Evolutionary conservation across 352 stramenopile genomes (phyloP).

Genomic region (Pythium pyrilobum): DNA sequence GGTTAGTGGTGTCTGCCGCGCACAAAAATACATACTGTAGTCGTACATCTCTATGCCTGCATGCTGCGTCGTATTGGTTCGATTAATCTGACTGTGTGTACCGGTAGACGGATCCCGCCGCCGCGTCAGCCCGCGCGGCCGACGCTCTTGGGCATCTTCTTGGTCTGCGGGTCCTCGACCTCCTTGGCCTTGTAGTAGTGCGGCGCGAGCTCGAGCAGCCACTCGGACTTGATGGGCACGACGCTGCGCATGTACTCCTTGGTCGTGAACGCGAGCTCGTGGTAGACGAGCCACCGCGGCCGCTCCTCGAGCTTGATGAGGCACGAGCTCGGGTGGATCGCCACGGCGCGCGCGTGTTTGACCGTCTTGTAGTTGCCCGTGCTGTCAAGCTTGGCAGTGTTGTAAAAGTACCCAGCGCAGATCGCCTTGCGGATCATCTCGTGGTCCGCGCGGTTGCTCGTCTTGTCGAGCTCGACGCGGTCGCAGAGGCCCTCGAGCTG

Average conservation of each 20-base stretch:
- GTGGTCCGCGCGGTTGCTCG: slow-evolving; percentile 81
- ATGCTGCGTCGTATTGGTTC: neutral
- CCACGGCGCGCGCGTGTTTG: slow-evolving; percentile 96
- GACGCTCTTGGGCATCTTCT: slow-evolving; percentile 96
- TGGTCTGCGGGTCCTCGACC: slow-evolving; percentile 92
- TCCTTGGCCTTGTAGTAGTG: slow-evolving; percentile 99
- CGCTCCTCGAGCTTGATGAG: slow-evolving; percentile 88
- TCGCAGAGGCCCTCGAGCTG: slow-evolving; percentile 99
- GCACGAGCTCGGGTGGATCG: slow-evolving; percentile 99
- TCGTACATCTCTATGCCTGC: too few relatives aligned
- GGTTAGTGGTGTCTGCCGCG: too few relatives aligned
- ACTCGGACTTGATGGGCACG: slow-evolving; percentile 96
- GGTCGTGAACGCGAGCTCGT: slow-evolving; percentile 98
- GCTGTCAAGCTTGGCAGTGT: slow-evolving; percentile 95
- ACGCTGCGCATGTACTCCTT: slow-evolving; percentile 99
- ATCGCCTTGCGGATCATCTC: slow-evolving; percentile 96
- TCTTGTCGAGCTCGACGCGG: slow-evolving; percentile 95
- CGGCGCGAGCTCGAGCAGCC: slow-evolving; percentile 98
- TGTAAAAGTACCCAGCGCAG: slow-evolving; percentile 99
- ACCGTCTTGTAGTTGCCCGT: slow-evolving; percentile 99
- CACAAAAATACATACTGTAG: too few relatives aligned
- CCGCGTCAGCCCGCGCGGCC: slow-evolving; percentile 43
- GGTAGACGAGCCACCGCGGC: slow-evolving; percentile 97
- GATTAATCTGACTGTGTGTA: too few relatives aligned
- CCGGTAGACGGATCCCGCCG: too few relatives aligned